Conservation (phyloP, 768 basidiomycete species). For the Mrakia frigida region DNA sequence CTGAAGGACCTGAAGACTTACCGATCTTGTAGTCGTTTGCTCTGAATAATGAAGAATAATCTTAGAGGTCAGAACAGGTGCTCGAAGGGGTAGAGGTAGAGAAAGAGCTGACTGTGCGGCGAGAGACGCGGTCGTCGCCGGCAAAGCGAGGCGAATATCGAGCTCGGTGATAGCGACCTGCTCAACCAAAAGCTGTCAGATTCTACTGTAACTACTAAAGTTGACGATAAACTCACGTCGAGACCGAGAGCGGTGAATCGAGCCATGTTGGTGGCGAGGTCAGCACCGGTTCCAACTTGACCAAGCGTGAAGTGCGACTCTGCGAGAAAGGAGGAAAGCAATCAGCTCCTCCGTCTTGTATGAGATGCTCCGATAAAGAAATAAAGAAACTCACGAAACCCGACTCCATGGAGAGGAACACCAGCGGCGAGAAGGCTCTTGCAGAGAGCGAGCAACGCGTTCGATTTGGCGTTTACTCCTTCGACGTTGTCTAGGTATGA, state of each 20-base stretch:
- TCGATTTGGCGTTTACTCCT: not conserved
- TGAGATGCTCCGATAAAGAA: no score
- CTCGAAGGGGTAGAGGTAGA: not conserved
- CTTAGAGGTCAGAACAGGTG: not conserved
- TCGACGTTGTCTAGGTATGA: not conserved
- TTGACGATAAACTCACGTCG: conserved; percentile 42
- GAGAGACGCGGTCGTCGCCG: not conserved
- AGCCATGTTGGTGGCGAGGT: conserved; percentile 51
- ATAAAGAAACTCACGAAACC: not conserved
- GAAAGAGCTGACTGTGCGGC: not conserved
- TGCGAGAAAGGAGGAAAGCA: not conserved
- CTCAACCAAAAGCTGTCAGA: not conserved
- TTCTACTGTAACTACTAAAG: not conserved
- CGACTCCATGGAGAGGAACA: not conserved
- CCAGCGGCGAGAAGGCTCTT: not conserved
- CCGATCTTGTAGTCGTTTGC: not conserved
- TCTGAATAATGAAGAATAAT: not conserved
- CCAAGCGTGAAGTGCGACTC: conserved; percentile 46
- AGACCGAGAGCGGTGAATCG: conserved; percentile 58
- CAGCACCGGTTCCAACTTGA: conserved; percentile 48
- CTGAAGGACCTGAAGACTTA: not conserved
- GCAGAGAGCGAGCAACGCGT: not conserved
- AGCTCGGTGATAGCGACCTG: conserved; percentile 54
- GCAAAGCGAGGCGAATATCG: not conserved
- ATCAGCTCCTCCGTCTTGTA: no score